Conservation (phyloP, 148 eudicot genomes). For the Rhododendron simsii region DNA sequence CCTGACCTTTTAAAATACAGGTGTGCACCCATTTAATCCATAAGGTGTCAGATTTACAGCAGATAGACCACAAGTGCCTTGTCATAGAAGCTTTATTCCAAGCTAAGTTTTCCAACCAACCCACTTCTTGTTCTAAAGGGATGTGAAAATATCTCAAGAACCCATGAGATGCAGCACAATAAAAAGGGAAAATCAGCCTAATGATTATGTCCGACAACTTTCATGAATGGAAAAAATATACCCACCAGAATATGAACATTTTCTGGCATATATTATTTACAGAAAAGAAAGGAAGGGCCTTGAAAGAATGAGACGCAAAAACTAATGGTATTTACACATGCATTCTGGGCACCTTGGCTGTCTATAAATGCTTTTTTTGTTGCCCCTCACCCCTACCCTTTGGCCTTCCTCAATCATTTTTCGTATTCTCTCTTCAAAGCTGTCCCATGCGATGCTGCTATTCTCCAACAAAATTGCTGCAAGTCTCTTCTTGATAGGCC, state of each 20-base stretch:
- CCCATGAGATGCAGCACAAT: background rate
- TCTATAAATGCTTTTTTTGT: conserved; percentile 71
- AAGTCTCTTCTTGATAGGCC: conserved; percentile 83
- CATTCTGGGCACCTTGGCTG: conserved; percentile 78
- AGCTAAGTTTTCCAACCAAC: too few species aligned
- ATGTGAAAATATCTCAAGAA: too few species aligned
- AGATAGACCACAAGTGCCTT: too few species aligned
- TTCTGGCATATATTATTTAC: background rate
- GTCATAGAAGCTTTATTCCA: too few species aligned
- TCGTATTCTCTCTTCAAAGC: conserved; percentile 50
- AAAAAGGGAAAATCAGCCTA: background rate
- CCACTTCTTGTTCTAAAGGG: too few species aligned
- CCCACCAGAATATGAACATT: background rate
- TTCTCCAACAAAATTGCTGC: conserved; percentile 59
- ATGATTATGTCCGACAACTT: background rate
- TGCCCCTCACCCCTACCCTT: conserved; percentile 39
- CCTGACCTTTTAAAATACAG: too few species aligned
- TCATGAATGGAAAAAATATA: background rate
- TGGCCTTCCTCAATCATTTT: conserved; percentile 77
- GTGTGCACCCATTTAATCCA: too few species aligned
- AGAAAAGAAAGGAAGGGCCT: background rate
- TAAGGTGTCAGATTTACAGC: too few species aligned
- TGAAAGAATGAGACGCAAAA: background rate
- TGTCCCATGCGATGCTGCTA: conserved; percentile 55
- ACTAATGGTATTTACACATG: conserved; percentile 56